Evolutionary conservation across 2,329 filamentous ascomycete species (phyloP).

Genomic region (Fusarium guadeloupense): DNA sequence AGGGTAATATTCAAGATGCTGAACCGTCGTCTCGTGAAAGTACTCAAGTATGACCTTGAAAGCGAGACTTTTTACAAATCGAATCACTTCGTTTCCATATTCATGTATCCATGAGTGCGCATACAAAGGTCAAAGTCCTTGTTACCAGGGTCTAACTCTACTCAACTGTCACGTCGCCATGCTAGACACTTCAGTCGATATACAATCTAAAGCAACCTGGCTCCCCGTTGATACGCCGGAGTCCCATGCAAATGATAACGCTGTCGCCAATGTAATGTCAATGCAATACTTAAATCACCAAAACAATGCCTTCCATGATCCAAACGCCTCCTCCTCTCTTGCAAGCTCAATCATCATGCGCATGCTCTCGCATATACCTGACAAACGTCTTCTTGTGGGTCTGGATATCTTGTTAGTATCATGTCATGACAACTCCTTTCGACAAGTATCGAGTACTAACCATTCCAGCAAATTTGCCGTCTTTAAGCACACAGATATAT

Average conservation of each 20-base stretch:
- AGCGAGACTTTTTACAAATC: conserved; percentile 5
- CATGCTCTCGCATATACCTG: conserved; percentile 87
- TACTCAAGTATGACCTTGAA: background rate
- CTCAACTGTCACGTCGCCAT: background rate
- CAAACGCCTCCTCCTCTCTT: background rate
- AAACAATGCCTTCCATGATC: conserved; percentile 13
- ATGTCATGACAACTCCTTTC: background rate
- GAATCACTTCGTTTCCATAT: background rate
- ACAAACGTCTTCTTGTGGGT: conserved; percentile 97
- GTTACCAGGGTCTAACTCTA: background rate
- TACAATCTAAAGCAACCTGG: background rate
- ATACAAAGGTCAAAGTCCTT: background rate
- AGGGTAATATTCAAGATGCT: too few species aligned
- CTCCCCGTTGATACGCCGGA: too few species aligned
- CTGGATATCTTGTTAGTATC: conserved; percentile 51
- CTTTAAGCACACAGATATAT: conserved; percentile 87
- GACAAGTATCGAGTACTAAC: conserved; percentile 61
- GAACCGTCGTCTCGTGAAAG: too few species aligned
- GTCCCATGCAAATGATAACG: too few species aligned
- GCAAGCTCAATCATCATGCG: conserved; percentile 57
- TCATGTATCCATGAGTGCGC: too few species aligned
- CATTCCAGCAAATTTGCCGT: conserved; percentile 88
- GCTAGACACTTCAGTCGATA: background rate
- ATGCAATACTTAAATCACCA: conserved; percentile 21
- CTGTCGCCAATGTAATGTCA: too few species aligned